Base-by-base conservation (phyloP, 2,329 filamentous ascomycete genomes). In the Claviceps sp. region DNA sequence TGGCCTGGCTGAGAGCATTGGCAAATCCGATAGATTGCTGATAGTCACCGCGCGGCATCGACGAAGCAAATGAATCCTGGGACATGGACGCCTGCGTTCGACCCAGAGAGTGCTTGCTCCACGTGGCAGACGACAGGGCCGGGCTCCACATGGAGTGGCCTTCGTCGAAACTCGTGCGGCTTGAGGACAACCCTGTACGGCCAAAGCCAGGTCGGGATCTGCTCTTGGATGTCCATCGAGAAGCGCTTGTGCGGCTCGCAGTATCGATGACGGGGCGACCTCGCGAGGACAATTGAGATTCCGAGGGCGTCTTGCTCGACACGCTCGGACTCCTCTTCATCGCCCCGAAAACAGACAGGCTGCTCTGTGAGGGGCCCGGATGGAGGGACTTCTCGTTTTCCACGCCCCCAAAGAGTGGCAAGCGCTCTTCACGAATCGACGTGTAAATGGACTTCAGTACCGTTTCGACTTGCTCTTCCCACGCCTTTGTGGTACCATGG, bases 11-110 rank as follows among this genome's bases (percentile, higher is more conserved):
- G 11, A 98, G 76, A 4, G 93, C 93, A 65, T 95, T 97, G 51
- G 93, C 93, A 63, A 98, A 98, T 0, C 93, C 93, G 62, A 98
- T 95, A 0, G 89, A 94, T 68, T 95, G 90, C 67, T 96, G 89
- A 66, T 91, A 96, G 60, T 95, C 89, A 43, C 81, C 82, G 46
- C 83, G 79, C 5, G 81, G 82, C 65, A 84, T 84, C 37, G 82
- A 78, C 1, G 87, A 89, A 20, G 83, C 85, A 59, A 97, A 83
- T 1, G 90, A 95, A 64, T 95, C 88, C 61, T 96, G 86, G 4
- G 90, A 96, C 74, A 93, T 86, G 3, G 89, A 91, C 0, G 88
- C 89, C 55, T 94, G 83, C 0, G 89, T 95, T 63, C 94, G 88
- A 36, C 90, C 88, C 54, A 95, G 76, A 0, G 91, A 97, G 62